phyloP scores from a whole-genome alignment of 306 rosid genomes.

The Luffa aegyptiaca region DNA sequence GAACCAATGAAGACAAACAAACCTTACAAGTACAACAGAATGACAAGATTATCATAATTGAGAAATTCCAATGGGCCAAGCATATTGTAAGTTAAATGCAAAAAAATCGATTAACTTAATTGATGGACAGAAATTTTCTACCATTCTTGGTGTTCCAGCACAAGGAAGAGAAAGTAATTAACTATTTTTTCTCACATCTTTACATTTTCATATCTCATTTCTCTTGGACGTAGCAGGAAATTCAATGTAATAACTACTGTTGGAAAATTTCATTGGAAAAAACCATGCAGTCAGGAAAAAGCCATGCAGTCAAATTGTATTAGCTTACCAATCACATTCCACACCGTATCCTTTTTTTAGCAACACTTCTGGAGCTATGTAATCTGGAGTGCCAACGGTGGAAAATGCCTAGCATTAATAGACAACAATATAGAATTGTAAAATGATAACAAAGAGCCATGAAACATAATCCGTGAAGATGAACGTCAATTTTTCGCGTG shows the following conservation, averaged over 20 bases:
- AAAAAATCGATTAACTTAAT: background rate
- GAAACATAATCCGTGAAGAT: background rate
- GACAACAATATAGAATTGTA: background rate
- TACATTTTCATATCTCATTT: background rate
- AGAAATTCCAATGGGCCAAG: background rate
- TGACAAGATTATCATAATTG: background rate
- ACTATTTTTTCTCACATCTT: background rate
- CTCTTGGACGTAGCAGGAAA: background rate
- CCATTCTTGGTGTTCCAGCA: background rate
- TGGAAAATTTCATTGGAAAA: background rate
- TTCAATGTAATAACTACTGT: background rate
- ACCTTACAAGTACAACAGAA: background rate
- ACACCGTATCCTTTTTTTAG: constrained; percentile 79
- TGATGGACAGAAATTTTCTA: background rate
- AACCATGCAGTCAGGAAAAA: background rate
- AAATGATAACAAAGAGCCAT: background rate
- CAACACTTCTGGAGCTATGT: constrained; percentile 86
- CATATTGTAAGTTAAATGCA: background rate
- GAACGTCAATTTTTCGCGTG: background rate
- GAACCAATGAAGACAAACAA: background rate
- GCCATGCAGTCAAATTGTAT: background rate
- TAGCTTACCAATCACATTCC: constrained; percentile 83
- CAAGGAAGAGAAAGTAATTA: background rate
- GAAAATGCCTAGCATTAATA: constrained; percentile 66
- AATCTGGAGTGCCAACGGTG: constrained; percentile 90